phyloP scores from a whole-genome alignment of 352 stramenopile species.

The Globisporangium rhizosaccharum region DNA sequence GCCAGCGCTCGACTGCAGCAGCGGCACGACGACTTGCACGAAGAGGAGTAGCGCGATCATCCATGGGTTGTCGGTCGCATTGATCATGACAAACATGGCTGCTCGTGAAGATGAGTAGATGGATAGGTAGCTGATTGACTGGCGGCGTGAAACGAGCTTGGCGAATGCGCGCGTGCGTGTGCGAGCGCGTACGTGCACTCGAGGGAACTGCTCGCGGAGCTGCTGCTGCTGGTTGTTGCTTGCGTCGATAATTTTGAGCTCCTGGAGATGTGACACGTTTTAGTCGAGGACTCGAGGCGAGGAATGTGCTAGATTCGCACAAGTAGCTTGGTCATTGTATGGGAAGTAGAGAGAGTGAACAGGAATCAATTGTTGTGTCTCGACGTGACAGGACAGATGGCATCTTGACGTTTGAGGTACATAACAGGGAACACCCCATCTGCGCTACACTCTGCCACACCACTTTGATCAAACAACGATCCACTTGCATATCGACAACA shows the following conservation, averaged over 20 bases:
- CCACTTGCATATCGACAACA: not conserved
- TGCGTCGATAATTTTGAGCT: no score
- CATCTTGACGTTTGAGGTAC: not conserved
- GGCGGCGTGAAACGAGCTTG: not conserved
- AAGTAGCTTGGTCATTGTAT: no score
- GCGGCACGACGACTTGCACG: conserved; percentile 67
- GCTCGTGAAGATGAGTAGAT: not conserved
- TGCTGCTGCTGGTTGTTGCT: no score
- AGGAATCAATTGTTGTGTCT: no score
- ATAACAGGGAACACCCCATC: not conserved
- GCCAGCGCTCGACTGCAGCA: conserved; percentile 68
- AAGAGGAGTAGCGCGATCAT: conserved; percentile 74
- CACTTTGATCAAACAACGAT: not conserved
- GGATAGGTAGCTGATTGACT: not conserved
- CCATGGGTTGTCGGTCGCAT: conserved; percentile 73
- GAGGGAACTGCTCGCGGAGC: no score
- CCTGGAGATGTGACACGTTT: no score
- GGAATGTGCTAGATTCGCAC: no score
- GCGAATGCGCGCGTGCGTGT: not conserved
- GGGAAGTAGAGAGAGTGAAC: no score
- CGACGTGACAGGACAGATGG: not conserved
- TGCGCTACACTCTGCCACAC: not conserved
- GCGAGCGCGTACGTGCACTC: no score
- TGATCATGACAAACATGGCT: conserved; percentile 77
- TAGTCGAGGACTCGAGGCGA: no score